Conservation (phyloP, 2,329 filamentous ascomycete genomes). For the Paecilomyces sp. region DNA sequence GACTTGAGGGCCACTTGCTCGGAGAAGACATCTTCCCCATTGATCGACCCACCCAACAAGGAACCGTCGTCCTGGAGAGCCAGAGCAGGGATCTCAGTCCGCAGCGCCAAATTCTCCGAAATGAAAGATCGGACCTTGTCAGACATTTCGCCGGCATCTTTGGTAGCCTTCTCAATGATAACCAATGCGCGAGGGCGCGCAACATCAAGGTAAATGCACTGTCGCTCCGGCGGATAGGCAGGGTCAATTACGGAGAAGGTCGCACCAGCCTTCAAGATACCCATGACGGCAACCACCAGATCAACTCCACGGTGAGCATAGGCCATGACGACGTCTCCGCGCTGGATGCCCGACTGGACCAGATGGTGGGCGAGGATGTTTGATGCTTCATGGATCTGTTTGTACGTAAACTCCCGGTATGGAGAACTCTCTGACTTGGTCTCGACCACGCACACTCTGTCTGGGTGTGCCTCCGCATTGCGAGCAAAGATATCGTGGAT, state of each 20-base stretch:
- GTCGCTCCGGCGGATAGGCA: constrained; percentile 70
- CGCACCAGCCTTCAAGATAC: constrained; percentile 54
- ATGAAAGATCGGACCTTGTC: constrained; percentile 61
- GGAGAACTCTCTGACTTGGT: constrained; percentile 48
- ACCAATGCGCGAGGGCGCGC: constrained; percentile 66
- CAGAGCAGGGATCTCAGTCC: constrained; percentile 67
- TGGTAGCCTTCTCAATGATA: constrained; percentile 63
- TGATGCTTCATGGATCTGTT: constrained; percentile 77
- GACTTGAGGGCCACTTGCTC: constrained; percentile 45
- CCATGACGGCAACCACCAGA: constrained; percentile 73
- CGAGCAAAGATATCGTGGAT: constrained; percentile 38
- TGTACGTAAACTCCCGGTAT: constrained; percentile 69
- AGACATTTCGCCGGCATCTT: constrained; percentile 59
- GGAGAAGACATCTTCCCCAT: constrained; percentile 62
- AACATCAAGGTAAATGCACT: constrained; percentile 77
- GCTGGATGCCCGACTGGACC: constrained; percentile 61
- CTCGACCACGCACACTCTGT: constrained; percentile 61
- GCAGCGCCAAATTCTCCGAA: constrained; percentile 62
- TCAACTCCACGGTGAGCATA: constrained; percentile 79
- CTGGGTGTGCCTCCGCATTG: constrained; percentile 59
- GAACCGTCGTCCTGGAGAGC: constrained; percentile 63
- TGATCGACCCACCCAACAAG: constrained; percentile 60
- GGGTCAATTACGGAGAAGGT: constrained; percentile 65
- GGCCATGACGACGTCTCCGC: constrained; percentile 89
- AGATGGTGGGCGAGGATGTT: constrained; percentile 77